A percentile compares a stretch with the other conserved stretches of the same genome.
Conservation (phyloP, 495 filamentous ascomycete species). For the Neurospora sp. region DNA sequence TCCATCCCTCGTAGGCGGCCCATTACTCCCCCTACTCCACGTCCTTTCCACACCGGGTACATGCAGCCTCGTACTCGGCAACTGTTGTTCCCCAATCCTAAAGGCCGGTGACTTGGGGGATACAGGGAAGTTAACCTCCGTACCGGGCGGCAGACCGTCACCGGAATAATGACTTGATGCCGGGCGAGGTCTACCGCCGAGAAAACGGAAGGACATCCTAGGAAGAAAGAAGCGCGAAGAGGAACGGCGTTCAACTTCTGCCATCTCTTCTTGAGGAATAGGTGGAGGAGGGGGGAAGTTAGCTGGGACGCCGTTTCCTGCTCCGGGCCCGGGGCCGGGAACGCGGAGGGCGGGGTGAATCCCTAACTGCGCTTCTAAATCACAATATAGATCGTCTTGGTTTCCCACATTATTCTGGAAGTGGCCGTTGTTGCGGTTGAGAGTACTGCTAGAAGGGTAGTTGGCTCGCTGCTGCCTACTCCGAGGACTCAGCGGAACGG, state of each 20-base stretch:
- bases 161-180: constrained; percentile 19
- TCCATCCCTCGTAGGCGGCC: constrained; percentile 17
- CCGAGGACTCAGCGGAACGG: constrained; percentile 7
- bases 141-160: constrained; percentile 16
- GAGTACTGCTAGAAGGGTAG: not conserved
- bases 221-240: constrained; percentile 21
- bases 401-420: too few species aligned
- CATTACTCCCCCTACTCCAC: constrained; percentile 23
- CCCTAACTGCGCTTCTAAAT: constrained; percentile 14
- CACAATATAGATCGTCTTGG: not conserved
- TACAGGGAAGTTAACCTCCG: constrained; percentile 16
- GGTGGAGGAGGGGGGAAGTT: not conserved
- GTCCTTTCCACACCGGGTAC: constrained; percentile 30
- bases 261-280: not conserved
- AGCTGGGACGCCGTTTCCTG: not conserved
- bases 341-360: not conserved
- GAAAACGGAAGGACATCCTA: constrained; percentile 19
- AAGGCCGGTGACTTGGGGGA: constrained; percentile 35
- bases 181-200: constrained; percentile 12
- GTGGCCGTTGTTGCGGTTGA: too few species aligned
- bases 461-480: not conserved
- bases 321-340: not conserved
- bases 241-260: not conserved
- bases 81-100: constrained; percentile 21
- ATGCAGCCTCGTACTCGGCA: constrained; percentile 31